phyloP scores from a whole-genome alignment of 495 filamentous ascomycete genomes.

The Hypoxylon intermedium region DNA sequence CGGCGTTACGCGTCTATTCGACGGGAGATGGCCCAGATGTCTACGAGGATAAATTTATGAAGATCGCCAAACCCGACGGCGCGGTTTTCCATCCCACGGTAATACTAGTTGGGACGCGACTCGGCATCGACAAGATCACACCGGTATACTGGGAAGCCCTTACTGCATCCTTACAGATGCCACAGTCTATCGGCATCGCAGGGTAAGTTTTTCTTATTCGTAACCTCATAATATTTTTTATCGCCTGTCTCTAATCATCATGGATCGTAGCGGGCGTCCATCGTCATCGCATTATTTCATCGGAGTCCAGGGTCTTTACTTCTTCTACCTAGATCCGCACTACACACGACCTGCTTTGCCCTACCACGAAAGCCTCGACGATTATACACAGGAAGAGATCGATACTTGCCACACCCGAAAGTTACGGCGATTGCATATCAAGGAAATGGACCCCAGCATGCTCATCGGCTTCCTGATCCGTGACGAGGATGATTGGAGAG shows the following conservation, averaged over 20 bases:
- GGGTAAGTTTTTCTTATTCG: conserved; percentile 65
- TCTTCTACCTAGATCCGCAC: conserved; percentile 98
- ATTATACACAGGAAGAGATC: conserved; percentile 74
- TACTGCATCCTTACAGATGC: conserved; percentile 78
- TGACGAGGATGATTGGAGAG: conserved; percentile 80
- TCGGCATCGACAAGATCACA: conserved; percentile 93
- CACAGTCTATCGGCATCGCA: conserved; percentile 92
- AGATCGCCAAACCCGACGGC: conserved; percentile 69
- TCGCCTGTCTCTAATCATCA: conserved; percentile 13
- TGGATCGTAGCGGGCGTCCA: conserved; percentile 80
- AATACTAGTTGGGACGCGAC: conserved; percentile 82
- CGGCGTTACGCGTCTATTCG: conserved; percentile 78
- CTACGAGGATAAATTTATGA: conserved; percentile 85
- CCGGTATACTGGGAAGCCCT: conserved; percentile 91
- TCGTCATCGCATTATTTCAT: conserved; percentile 97
- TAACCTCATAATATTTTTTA: not conserved
- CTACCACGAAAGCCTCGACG: conserved; percentile 54
- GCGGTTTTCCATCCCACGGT: conserved; percentile 79
- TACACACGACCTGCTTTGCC: conserved; percentile 73
- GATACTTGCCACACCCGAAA: conserved; percentile 87
- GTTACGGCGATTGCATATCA: conserved; percentile 78
- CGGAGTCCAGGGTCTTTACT: conserved; percentile 83
- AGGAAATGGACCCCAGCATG: conserved; percentile 99
- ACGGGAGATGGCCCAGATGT: conserved; percentile 90
- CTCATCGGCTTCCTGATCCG: conserved; percentile 92